Conservation (phyloP, 164 flowering plant species). For the Magnolia changhungtana region DNA sequence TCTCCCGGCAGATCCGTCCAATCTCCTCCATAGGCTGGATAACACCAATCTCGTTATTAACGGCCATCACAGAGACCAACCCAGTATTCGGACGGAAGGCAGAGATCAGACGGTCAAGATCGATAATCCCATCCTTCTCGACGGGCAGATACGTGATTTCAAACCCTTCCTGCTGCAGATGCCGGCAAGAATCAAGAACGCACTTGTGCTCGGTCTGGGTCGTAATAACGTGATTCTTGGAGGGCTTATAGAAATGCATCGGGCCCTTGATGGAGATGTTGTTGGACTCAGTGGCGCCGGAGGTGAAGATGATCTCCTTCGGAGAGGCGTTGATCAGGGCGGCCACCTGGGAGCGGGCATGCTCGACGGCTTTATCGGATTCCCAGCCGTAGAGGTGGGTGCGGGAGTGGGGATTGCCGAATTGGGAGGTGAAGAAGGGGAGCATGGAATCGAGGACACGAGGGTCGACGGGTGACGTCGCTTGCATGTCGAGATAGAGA, state of each 20-base stretch:
- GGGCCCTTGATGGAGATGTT: slow-evolving; percentile 89
- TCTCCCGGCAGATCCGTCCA: slow-evolving; percentile 71
- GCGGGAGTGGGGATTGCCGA: slow-evolving; percentile 94
- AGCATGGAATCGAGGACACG: slow-evolving; percentile 89
- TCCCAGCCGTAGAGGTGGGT: slow-evolving; percentile 99
- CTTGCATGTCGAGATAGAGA: slow-evolving; percentile 90
- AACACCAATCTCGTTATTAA: slow-evolving; percentile 95
- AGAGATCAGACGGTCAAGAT: slow-evolving; percentile 44
- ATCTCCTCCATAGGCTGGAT: slow-evolving; percentile 92
- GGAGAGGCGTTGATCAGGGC: slow-evolving; percentile 72
- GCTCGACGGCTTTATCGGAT: slow-evolving; percentile 81
- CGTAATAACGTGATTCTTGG: slow-evolving; percentile 82
- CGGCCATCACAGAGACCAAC: slow-evolving; percentile 80
- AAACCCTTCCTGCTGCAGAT: slow-evolving; percentile 88
- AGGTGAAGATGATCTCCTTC: slow-evolving; percentile 88
- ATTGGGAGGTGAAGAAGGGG: slow-evolving; percentile 65
- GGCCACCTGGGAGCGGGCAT: slow-evolving; percentile 73
- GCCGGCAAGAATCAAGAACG: slow-evolving; percentile 90
- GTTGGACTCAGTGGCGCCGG: slow-evolving; percentile 96
- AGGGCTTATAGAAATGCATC: slow-evolving; percentile 71
- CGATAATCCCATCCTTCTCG: slow-evolving; percentile 64
- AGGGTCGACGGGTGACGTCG: slow-evolving; percentile 93
- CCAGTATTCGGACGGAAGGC: slow-evolving; percentile 84
- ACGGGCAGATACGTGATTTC: slow-evolving; percentile 88
- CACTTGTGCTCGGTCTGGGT: slow-evolving; percentile 99